Base-by-base conservation (phyloP, 192 early-diverging fungal species). In the Dimargaris cristalligena region DNA sequence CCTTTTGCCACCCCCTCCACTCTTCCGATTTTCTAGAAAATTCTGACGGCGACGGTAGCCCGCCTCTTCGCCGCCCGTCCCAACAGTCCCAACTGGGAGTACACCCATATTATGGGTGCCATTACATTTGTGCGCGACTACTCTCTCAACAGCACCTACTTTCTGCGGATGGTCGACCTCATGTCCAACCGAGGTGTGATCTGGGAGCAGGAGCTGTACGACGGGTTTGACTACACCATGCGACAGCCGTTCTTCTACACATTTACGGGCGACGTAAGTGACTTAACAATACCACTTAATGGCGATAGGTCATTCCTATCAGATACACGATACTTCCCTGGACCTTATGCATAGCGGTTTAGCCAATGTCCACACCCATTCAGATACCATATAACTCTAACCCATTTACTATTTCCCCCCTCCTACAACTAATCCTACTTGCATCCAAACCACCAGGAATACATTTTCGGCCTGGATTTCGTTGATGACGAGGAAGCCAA, bases 121-220 rank as follows among this genome's bases (percentile, higher is more conserved):
- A 71, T 82, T 23, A 74, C 74, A 8, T 78, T 89, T 57, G 74
- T 84, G n/a, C 73, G 69, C 55, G 83, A 86, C 52, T 65, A 75
- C 47, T 33, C 59, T 13, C 75, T 72, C 59, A 82, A 75, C 64
- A 75, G 70, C n/a, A 74, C 80, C 18, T 79, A 80, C n/a, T 78
- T 80, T 33, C 74, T 89, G 62, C 76, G 83, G 6, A 74, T 89
- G 22, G 70, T 89, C 29, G 84, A 89, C 51, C 62, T 89, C 8
- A 68, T 66, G 65, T 72, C 67, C 26, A 65, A 78, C 48, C 65
- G 66, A 44, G 72, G 76, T n/a, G 72, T 86, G 33, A 64, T 85
- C 31, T 89, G 86, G 86, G 86, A 89, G 63, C 86, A 89, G 65
- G 86, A 89, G 67, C 62, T 89, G 11, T 86, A 84, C 65, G 69